phyloP scores from a whole-genome alignment of 208 protist species.

The Acanthamoeba royreba region DNA sequence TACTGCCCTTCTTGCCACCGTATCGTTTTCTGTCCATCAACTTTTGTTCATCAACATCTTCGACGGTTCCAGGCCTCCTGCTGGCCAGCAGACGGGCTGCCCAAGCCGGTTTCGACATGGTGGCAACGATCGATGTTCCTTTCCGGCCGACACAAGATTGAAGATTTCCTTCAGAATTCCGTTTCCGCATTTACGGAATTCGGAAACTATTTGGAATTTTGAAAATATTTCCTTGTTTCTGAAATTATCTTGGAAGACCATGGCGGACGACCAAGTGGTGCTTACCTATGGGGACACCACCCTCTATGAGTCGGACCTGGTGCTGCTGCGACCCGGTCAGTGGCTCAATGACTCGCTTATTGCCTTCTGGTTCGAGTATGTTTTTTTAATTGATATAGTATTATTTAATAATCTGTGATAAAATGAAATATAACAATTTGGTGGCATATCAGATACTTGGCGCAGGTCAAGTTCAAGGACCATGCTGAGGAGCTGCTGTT shows the following conservation, averaged over 20 bases:
- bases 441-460: neutral
- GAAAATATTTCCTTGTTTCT: neutral
- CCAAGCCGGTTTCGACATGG: too few species aligned
- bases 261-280: neutral
- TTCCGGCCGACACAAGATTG: too few species aligned
- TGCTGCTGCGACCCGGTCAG: neutral
- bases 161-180: too few species aligned
- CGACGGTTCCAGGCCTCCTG: too few species aligned
- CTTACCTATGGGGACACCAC: neutral
- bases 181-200: neutral
- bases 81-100: too few species aligned
- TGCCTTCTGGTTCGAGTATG: slow-evolving; percentile 13
- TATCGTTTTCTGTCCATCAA: too few species aligned
- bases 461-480: neutral
- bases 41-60: too few species aligned
- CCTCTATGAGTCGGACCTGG: neutral
- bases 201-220: neutral
- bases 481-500: neutral
- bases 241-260: neutral
- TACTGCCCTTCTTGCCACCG: neutral
- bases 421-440: neutral
- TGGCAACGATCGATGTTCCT: too few species aligned
- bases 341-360: neutral
- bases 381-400: neutral
- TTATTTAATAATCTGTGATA: neutral